Evolutionary conservation across 148 eudicot genomes (phyloP), one percentile per base, ranked within the genome.

Genomic region (Fagopyrum esculentum): DNA sequence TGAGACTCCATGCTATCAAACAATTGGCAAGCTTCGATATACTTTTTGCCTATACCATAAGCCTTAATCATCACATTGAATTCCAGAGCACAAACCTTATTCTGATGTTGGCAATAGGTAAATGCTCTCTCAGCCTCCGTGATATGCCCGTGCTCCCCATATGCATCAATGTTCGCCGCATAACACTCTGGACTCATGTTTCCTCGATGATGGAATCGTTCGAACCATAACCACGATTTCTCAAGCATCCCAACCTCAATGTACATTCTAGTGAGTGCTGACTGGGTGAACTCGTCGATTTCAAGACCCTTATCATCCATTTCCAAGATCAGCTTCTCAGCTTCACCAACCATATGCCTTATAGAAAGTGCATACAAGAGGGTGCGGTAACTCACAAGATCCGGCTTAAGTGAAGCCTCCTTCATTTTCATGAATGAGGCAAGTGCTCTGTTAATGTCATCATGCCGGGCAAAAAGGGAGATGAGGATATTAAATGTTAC

Each of bases 31-130:
- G 98, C 98, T 77, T 91, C 76, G 2, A 80, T 82, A 69, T 83
- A 90, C 63, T 79, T 88, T 81, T 87, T 85, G 78, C 85, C 82
- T 74, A 94, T 78, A 52, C 98, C 97, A 77, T 90, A 94, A 75
- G 98, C 92, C 83, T 91, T 91, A 75, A 91, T 86, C 97, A 94
- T 91, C 83, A 94, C 98, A 79, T 94, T 91, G 74, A 84, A 90
- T 81, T 85, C 96, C 68, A 91, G 82, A 22, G 88, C 91, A 15
- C 80, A 80, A 8, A 84, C 81, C 48, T 77, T 88, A 74, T 81
- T 83, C 74, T 74, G 82, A 78, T 91, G 80, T 77, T 29, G 84
- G 76, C 91, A 91, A 83, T 86, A 85, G 30, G 74, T 76, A 73
- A 94, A 94, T 43, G 82, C 87, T 84, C 83, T 88, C 81, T 91